Evolutionary conservation across 208 protist species (phyloP).

Genomic region (Naegleria gruberi): DNA sequence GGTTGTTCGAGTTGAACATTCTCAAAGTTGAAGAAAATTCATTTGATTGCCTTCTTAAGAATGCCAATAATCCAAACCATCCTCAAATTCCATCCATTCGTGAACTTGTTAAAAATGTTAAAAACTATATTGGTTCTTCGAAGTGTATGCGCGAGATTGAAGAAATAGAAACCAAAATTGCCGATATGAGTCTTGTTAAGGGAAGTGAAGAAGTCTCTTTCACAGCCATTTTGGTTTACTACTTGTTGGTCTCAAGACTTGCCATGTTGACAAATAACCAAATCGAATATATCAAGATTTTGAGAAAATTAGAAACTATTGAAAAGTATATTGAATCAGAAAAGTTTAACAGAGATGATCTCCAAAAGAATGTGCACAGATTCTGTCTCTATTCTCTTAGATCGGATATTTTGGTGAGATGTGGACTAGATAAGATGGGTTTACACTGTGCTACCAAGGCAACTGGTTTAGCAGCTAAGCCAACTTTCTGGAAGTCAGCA

Average conservation of each 20-base stretch:
- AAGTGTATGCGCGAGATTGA: background rate
- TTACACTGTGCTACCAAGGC: background rate
- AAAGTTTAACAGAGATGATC: background rate
- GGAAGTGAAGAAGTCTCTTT: background rate
- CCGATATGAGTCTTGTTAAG: background rate
- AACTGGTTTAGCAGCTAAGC: background rate
- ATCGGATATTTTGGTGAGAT: background rate
- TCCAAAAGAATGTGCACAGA: background rate
- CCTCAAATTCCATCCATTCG: background rate
- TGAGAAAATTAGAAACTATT: background rate
- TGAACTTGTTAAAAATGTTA: background rate
- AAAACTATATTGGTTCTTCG: background rate
- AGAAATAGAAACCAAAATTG: background rate
- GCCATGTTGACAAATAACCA: background rate
- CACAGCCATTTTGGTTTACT: background rate
- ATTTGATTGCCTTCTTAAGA: background rate
- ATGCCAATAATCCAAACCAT: background rate
- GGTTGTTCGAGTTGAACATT: background rate
- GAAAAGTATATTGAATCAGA: background rate
- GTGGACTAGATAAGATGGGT: background rate
- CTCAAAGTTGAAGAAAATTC: background rate
- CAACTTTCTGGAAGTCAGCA: background rate
- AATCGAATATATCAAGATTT: background rate
- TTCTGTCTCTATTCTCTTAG: background rate
- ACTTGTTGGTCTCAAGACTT: background rate